These are phyloP conservation scores for Akanthomyces uredinophilus DNA, from an alignment of 2,329 filamentous ascomycete species.

Conservation along the genomic window DNA sequence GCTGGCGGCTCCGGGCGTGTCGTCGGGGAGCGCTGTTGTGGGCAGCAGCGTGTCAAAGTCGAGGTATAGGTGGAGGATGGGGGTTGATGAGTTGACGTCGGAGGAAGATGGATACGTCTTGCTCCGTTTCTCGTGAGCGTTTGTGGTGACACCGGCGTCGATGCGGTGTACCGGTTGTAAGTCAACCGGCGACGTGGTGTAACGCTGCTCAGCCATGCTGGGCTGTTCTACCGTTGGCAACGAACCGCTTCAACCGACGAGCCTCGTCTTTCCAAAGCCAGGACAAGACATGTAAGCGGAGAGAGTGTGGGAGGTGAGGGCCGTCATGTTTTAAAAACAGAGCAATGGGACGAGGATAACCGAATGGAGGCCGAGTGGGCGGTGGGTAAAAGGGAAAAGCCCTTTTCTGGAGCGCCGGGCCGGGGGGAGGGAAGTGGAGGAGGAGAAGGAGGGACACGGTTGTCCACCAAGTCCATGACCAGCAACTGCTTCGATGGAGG, in stretches of 20 bases:
- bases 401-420: background rate
- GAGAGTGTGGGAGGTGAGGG: background rate
- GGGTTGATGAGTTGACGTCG: conserved; percentile 17
- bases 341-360: background rate
- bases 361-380: background rate
- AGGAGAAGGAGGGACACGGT: no score
- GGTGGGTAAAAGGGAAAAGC: background rate
- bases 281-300: background rate
- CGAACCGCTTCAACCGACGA: background rate
- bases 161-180: background rate
- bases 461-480: no score
- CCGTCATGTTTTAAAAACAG: background rate
- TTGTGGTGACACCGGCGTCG: background rate
- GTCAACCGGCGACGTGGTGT: background rate
- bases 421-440: no score
- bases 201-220: background rate
- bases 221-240: background rate
- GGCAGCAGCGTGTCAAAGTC: conserved; percentile 37
- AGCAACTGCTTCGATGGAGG: no score
- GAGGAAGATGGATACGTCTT: background rate
- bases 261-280: background rate
- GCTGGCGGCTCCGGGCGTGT: conserved; percentile 22
- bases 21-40: conserved; percentile 19
- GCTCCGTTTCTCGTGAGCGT: background rate
- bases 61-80: conserved; percentile 37